Evolutionary conservation across 2,329 filamentous ascomycete genomes (phyloP), one percentile per base, ranked within the genome.

Genomic region (Aspergillus arachidicola): DNA sequence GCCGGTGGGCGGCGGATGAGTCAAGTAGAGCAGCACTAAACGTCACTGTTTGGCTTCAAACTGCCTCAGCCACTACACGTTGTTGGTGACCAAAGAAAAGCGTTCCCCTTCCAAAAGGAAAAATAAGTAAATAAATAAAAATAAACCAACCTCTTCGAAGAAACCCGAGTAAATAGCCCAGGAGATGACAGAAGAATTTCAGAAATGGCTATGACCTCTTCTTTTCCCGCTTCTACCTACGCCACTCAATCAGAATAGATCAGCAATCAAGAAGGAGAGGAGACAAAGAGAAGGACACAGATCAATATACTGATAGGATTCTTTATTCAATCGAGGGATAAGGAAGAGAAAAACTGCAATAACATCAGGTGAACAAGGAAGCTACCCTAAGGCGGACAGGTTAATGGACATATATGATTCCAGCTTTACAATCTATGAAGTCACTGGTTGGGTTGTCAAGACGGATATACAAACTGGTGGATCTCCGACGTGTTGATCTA

Each of bases 1-100:
- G 23, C 50, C 58, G 23, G 57, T 61, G 62, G 64, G 62, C 43
- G 63, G 58, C 56, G 62, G 63, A 69, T 66, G 66, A 69, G 66
- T 69, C 67, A 66, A 68, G 43, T 30, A 56, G 57, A 50, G 50
- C 19, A 45, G 26, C 54, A 55, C 59, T 45, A 61, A 62, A 60
- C 59, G 51, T 62, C 59, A 59, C 60, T 60, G 32, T 45, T 58
- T 10, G 26, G 38, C 38, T 41, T 41, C 38, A 41, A 41, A 41
- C 38, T 41, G 36, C 36, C 21, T 46, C n/a, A 46, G 45, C 45
- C 26, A 14, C 21, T 7, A 28, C 23, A 26, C 45, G 21, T 46
- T 21, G 45, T 26, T 26, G 45, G n/a, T 48, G 28, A 51, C 9
- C 7, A 32, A 32, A 19, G 11, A 30, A 51, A 51, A 19, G 30